Base-by-base conservation (phyloP, 306 rosid genomes). In the Crotalaria pallida region DNA sequence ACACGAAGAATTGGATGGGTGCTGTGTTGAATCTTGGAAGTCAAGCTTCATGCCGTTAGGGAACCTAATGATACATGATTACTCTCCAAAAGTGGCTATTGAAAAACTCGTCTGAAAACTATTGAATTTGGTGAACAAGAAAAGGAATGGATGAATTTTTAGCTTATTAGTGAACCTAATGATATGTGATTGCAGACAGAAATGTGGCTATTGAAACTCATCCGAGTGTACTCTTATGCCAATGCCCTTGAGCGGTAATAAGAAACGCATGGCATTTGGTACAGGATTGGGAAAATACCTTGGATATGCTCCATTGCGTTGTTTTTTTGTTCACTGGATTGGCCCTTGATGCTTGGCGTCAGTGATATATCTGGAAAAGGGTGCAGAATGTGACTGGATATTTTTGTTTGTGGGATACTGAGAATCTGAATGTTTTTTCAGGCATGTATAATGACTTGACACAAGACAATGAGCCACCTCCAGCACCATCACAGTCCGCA, bases 371-470 rank as follows among this genome's bases (percentile, higher is more conserved):
- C 45, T 55, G 75, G n/a, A 19, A 61, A 59, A 49, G 47, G 65
- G 31, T 22, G 38, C 36, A 11, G 10, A 22, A 53, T 7, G 7
- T 16, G 29, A 50, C 21, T 58, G 57, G 58, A 45, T 38, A 38
- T 45, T 64, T 33, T 44, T 45, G 36, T 49, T 61, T 56, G 31
- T 33, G 52, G 43, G 67, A 38, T 29, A 34, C 62, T 55, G 72
- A 52, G 56, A 59, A 65, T 51, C 62, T 76, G 67, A 65, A 64
- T 74, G 53, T 60, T 74, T 73, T 81, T 80, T 56, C 74, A 88
- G 97, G 88, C 49, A 56, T 45, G 61, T 77, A 72, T 68, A 34
- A 60, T 68, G 82, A 55, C 74, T 61, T 61, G 60, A 87, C 74
- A 67, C 59, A 77, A 64, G 87, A 81, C 66, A 68, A 49, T 70